Evolutionary conservation across 2,329 filamentous ascomycete species (phyloP), one percentile per base, ranked within the genome.

Genomic region (Ophiostoma sp.): DNA sequence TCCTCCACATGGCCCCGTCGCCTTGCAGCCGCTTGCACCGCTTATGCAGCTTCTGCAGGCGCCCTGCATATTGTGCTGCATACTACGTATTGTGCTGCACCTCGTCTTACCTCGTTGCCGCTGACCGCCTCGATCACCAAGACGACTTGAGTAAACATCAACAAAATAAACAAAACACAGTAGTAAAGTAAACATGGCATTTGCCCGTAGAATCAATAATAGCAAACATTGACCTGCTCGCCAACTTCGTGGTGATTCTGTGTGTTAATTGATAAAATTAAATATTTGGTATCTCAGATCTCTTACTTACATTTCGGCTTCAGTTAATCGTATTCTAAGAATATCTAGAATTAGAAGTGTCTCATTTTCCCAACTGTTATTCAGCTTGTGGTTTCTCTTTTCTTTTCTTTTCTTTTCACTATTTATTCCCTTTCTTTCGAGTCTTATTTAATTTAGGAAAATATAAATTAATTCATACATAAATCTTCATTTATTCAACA

Each of bases 81-180:
- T 64, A 20, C 60, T 69, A 60, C 68, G 67, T 64, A 20, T 36
- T n/a, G 10, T 62, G 39, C 57, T 65, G 68, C 60, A 66, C 39
- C 33, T 67, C 68, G 64, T 69, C 44, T 67, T 62, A 33, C 68
- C 4, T 27, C 27, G 23, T 27, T 57, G 48, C 68, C 67, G 64
- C 68, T 69, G 68, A 69, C 68, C 64, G 68, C 68, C 36, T 23
- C 48, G 23, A 69, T 69, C 68, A 68, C 70, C 67, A 71, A 68
- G 70, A 71, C 70, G 70, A 71, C 70, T 54, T 1, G 13, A 67
- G 68, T 69, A 67, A 67, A 69, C 64, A 60, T 52, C 35, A 27
- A 54, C 17, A n/a, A 39, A 6, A 57, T 27, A 57, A 57, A 57
- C n/a, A 57, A 27, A 60, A 11, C 44, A 54, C n/a, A 33, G 27